Evolutionary conservation across 768 basidiomycete species (phyloP), one percentile per base, ranked within the genome.

Genomic region (Lanmaoa rubissima): DNA sequence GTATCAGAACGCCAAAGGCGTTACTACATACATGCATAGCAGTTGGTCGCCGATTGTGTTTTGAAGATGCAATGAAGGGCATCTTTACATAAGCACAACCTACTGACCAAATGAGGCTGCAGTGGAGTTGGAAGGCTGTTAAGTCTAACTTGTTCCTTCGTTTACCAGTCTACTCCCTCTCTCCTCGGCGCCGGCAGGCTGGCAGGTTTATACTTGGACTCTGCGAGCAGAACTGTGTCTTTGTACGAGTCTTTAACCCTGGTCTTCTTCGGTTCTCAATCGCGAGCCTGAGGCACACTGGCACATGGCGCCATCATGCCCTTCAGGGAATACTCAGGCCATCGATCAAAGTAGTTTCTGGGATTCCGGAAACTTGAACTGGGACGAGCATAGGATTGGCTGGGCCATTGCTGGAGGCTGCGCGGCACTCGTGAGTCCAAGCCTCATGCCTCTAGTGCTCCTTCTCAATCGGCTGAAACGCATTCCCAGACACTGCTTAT

Each of bases 331-430:
- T 60, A 72, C 76, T 0, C 57, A 69, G 26, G 67, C 57, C 1
- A 64, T 82, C 26, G 87, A 90, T 69, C 84, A 90, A 67, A 75
- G 77, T 47, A 74, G 71, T 11, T 90, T 90, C 67, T 90, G 87
- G 88, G 73, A 74, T 63, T 61, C 74, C 0, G 74, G 77, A 38
- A 78, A 79, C 12, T 49, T 80, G 21, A 75, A 85, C 63, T 88
- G 85, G 86, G 79, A 82, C 58, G 62, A 72, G 14, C 85, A 86
- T 72, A 76, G 82, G 61, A 84, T 89, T 68, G 88, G 88, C 48
- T 90, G 88, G 88, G 78, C 85, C 11, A 76, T 90, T 53, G 81
- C 87, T 16, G 88, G 88, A 28, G 79, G 74, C 16, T 86, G 83
- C 62, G 73, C 88, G 3, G 68, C 71, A 40, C 41, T 82, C 34